phyloP scores from a whole-genome alignment of 2,329 filamentous ascomycete genomes.

The Curvularia lunata region DNA sequence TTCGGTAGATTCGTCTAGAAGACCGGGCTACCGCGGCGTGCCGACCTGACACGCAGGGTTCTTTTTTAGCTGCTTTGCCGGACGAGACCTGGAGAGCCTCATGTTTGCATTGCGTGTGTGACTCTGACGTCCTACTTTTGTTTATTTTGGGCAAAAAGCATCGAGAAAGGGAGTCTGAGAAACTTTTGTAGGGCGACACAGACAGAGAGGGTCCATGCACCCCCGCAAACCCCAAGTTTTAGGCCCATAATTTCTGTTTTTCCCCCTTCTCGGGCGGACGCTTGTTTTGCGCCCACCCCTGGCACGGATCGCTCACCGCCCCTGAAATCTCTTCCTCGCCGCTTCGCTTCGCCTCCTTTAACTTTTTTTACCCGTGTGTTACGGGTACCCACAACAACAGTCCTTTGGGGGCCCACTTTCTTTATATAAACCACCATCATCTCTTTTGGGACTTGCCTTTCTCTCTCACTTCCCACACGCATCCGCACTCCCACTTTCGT shows the following conservation, averaged over 20 bases:
- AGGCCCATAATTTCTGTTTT: neutral
- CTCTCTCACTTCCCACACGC: slow-evolving; percentile 18
- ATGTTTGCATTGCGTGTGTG: neutral
- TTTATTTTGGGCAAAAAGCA: neutral
- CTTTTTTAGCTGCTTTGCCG: neutral
- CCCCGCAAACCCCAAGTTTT: slow-evolving; percentile 7
- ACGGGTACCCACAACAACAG: slow-evolving; percentile 9
- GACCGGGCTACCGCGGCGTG: slow-evolving; percentile 2
- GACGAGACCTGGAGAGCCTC: neutral
- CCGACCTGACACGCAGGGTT: neutral
- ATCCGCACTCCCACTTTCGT: slow-evolving; percentile 4
- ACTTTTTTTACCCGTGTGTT: slow-evolving; percentile 5
- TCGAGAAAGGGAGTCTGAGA: neutral
- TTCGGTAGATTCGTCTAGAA: slow-evolving; percentile 20
- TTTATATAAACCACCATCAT: slow-evolving; percentile 20
- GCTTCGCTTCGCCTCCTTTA: slow-evolving; percentile 17
- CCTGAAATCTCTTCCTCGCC: slow-evolving; percentile 14
- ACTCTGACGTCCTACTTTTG: neutral
- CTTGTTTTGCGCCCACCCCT: slow-evolving; percentile 4
- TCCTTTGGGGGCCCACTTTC: slow-evolving; percentile 15
- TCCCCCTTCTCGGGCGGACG: slow-evolving; percentile 5
- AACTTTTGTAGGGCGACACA: neutral
- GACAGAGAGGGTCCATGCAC: neutral
- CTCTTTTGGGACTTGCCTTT: neutral
- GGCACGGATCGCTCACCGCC: slow-evolving; percentile 28